Evolutionary conservation across 768 basidiomycete species (phyloP), one percentile per base, ranked within the genome.

Genomic region (Brasilioporus rufonigricans): DNA sequence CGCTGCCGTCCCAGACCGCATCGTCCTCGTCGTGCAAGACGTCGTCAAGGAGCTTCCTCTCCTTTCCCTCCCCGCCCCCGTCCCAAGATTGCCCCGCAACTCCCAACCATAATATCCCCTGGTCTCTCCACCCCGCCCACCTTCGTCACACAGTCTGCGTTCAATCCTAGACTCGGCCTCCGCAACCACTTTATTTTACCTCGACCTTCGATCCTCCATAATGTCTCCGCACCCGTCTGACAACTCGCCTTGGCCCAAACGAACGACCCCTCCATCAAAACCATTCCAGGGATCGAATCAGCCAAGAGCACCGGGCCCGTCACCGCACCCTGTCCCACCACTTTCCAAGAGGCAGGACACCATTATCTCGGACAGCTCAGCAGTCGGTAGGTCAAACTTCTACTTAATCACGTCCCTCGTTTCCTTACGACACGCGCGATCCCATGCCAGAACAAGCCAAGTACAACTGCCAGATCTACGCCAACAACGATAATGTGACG

Each of bases 401-500:
- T 44, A 10, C 19, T 44, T 38, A 50, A 50, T 43, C 36, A 39
- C 51, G 51, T 53, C 55, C 13, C 47, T 61, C 40, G 14, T 49
- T 49, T 26, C 45, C 3, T 50, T 48, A 7, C 13, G 18, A 31
- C 44, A 23, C 31, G 35, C 56, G 23, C 49, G 57, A 55, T 52
- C 50, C 45, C 33, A 44, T 24, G 18, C 44, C 45, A 77, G 70
- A 45, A 1, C 50, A 54, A 19, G 88, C 88, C 9, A 64, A 73
- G 63, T 40, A 33, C 7, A 45, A 76, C 53, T 91, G 89, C 64
- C 62, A 86, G 65, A 27, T 80, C 44, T 65, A 70, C 55, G 83
- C 85, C 23, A 83, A 83, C 57, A 94, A 94, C 74, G 70, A 81
- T 45, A 75, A 91, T 56, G 77, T 85, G 40, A 89, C 91, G 9